Base-by-base conservation (phyloP, 345 rosid species). In the Sonneratia caseolaris region DNA sequence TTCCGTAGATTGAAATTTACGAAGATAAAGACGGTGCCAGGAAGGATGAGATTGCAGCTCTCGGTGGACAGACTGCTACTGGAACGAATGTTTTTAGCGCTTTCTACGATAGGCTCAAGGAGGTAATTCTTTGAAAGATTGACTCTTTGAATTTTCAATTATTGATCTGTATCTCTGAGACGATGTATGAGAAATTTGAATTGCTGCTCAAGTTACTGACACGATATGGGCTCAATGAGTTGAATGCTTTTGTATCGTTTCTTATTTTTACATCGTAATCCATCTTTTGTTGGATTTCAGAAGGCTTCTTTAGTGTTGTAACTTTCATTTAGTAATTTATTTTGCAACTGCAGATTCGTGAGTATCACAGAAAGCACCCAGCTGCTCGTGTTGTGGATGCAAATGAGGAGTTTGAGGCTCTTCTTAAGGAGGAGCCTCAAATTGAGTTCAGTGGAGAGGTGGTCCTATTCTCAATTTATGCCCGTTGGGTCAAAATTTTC, bases 391-490 rank as follows among this genome's bases (percentile, higher is more conserved):
- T 89, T 69, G 86, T 87, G 71, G 99, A 92, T 84, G 76, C 82
- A 42, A 79, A 77, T 57, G 98, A 87, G 67, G 96, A 91, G 77
- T 72, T 81, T 51, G 99, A 96, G 77, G 87, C 64, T 36, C 77
- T 84, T 22, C 88, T 89, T 69, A 92, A 92, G 75, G 98, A 91
- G 78, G 99, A 96, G 72, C 98, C 93, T 0, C 75, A 71, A 35
- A 77, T 96, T 68, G 86, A 89, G 71, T 96, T 96, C 81, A 91
- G 95, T 65, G 99, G 99, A 45, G 98, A 92, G 98, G 99, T 89
- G 68, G 9, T 65, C 64, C 35, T 70, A 10, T 56, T 42, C 37
- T 57, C 32, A 15, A 53, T 42, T 40, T 57, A 45, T 62, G 64
- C 65, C 37, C n/a, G 13, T 56, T 49, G 35, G 70, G 18, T 64